phyloP scores from a whole-genome alignment of 345 rosid species.

The Jatropha curcas region DNA sequence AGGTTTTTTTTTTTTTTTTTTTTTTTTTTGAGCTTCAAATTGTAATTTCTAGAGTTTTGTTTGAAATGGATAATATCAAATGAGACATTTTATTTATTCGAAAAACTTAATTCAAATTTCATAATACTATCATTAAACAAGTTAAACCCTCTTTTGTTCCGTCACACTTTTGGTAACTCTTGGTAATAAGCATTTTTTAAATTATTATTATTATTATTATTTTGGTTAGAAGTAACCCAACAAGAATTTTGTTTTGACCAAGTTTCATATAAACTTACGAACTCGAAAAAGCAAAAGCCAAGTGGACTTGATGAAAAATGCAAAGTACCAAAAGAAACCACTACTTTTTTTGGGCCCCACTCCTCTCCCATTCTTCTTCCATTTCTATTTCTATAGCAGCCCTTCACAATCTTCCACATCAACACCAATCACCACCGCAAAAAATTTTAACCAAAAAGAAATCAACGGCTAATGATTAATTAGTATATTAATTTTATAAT shows the following conservation, averaged over 20 bases:
- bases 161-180: too few relatives aligned
- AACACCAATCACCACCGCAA: conserved; percentile 6
- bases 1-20: too few relatives aligned
- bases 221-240: not conserved
- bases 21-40: too few relatives aligned
- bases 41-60: too few relatives aligned
- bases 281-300: too few relatives aligned
- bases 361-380: not conserved
- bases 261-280: not conserved
- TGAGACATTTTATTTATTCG: too few relatives aligned
- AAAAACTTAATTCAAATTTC: too few relatives aligned
- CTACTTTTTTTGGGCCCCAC: not conserved
- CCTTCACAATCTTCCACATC: conserved; percentile 2
- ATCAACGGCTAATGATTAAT: not conserved
- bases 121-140: too few relatives aligned
- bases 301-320: not conserved
- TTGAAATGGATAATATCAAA: too few relatives aligned
- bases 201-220: too few relatives aligned
- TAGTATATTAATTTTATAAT: not conserved
- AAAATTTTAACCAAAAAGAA: not conserved
- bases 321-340: not conserved
- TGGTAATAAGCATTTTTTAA: too few relatives aligned
- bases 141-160: too few relatives aligned
- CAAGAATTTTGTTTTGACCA: not conserved
- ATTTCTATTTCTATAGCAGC: not conserved